A percentile compares a stretch with the other conserved stretches of the same genome.
These are phyloP conservation scores for Mycena sp. DNA, from an alignment of 1,284 basidiomycete genomes.

Conservation along the genomic window DNA sequence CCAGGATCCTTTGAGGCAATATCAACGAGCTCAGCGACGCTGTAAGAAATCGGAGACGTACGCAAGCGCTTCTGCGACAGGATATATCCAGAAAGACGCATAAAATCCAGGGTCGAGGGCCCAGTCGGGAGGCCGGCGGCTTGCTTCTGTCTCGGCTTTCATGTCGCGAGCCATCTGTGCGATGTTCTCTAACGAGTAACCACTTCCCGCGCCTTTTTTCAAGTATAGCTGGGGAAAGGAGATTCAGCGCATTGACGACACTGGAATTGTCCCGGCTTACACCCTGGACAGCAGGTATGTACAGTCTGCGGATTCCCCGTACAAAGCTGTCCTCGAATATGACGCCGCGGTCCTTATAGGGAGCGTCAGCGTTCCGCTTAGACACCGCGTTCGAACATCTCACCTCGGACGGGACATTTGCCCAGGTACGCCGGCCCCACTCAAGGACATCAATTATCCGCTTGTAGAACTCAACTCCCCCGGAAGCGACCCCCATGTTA, in stretches of 20 bases:
- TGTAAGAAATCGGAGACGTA: background rate
- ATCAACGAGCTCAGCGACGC: background rate
- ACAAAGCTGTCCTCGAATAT: constrained; percentile 21
- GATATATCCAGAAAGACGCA: constrained; percentile 23
- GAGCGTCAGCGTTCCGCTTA: background rate
- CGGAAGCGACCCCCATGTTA: constrained; percentile 3
- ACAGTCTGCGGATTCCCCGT: constrained; percentile 10
- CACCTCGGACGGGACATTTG: constrained; percentile 7
- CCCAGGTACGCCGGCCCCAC: constrained; percentile 20
- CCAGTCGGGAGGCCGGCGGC: background rate
- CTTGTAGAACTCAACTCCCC: constrained; percentile 18
- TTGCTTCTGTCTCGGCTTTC: constrained; percentile 18
- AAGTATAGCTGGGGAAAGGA: background rate
- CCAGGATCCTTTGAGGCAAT: constrained; percentile 9
- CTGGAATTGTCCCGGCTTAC: background rate
- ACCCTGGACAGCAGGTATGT: constrained; percentile 5
- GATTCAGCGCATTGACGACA: background rate
- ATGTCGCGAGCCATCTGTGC: constrained; percentile 18
- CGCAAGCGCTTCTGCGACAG: constrained; percentile 20
- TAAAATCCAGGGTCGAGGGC: constrained; percentile 12
- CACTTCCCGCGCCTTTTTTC: constrained; percentile 6
- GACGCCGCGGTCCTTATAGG: constrained; percentile 14
- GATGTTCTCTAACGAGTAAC: constrained; percentile 17
- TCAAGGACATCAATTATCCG: constrained; percentile 20
- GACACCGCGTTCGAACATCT: background rate